Evolutionary conservation across 495 filamentous ascomycete genomes (phyloP).

Genomic region (Aspergillus ostianus): DNA sequence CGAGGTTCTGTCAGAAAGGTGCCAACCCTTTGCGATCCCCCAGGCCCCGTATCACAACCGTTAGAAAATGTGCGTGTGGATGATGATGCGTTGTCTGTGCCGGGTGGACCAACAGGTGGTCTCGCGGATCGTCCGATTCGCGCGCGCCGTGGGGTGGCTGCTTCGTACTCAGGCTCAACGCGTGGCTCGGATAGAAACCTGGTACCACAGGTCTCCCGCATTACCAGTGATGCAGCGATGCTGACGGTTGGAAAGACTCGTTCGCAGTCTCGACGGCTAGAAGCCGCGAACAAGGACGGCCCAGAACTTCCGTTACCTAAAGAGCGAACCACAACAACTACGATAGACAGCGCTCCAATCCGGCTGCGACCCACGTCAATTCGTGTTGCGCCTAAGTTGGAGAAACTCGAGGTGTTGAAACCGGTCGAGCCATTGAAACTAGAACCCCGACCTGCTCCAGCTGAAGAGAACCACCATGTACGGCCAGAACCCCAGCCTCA

Average conservation of each 20-base stretch:
- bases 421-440: background rate
- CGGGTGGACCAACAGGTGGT: conserved; percentile 29
- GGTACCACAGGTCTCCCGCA: conserved; percentile 28
- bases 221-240: conserved; percentile 32
- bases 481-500: conserved; percentile 17
- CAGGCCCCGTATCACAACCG: conserved; percentile 14
- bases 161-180: conserved; percentile 35
- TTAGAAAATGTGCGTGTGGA: conserved; percentile 23
- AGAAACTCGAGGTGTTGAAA: conserved; percentile 11
- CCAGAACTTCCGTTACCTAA: conserved; percentile 13
- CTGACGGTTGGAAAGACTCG: conserved; percentile 46
- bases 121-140: conserved; percentile 46
- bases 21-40: conserved; percentile 30
- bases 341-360: conserved; percentile 20
- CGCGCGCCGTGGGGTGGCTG: conserved; percentile 35
- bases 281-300: conserved; percentile 31
- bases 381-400: conserved; percentile 1
- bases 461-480: conserved; percentile 7
- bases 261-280: conserved; percentile 44
- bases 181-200: conserved; percentile 31
- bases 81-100: conserved; percentile 12
- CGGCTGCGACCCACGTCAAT: conserved; percentile 12
- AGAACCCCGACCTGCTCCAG: conserved; percentile 2
- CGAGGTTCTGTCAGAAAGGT: conserved; percentile 30
- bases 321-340: conserved; percentile 27